A percentile compares a stretch with the other conserved stretches of the same genome.
Evolutionary conservation across 2,329 filamentous ascomycete genomes (phyloP).

Genomic region (Ceratocystis cubensis): DNA sequence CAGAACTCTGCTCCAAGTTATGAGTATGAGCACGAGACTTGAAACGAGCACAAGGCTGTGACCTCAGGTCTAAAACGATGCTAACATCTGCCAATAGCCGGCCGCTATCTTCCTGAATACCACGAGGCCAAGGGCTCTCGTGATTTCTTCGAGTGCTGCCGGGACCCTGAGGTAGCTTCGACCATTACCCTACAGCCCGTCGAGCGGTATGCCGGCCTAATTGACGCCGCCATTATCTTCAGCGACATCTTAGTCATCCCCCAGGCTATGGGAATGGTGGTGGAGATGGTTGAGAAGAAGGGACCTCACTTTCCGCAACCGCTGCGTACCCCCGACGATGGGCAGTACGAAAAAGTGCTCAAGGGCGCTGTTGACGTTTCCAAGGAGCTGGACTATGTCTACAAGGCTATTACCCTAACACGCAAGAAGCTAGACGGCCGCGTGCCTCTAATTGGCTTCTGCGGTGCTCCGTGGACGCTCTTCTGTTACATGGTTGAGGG

Average conservation of each 20-base stretch:
- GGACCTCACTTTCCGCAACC: conserved; percentile 89
- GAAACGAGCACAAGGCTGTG: not conserved
- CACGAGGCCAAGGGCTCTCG: conserved; percentile 81
- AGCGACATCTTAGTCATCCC: conserved; percentile 96
- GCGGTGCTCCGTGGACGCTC: conserved; percentile 90
- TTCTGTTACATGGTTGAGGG: conserved; percentile 99
- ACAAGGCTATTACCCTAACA: conserved; percentile 86
- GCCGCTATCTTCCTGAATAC: conserved; percentile 94
- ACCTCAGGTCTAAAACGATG: not conserved
- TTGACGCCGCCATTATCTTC: conserved; percentile 97
- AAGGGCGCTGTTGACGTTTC: conserved; percentile 69
- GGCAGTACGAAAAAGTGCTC: conserved; percentile 70
- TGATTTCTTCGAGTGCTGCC: conserved; percentile 98
- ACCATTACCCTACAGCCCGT: conserved; percentile 90
- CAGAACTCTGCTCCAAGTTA: not conserved
- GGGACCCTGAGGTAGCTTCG: conserved; percentile 80
- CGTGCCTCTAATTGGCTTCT: conserved; percentile 92
- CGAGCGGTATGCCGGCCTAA: conserved; percentile 75
- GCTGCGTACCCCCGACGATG: conserved; percentile 63
- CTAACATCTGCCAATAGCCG: conserved; percentile 43
- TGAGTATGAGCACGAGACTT: not conserved
- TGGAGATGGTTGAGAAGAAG: conserved; percentile 96
- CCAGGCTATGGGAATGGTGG: conserved; percentile 95
- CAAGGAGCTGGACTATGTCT: conserved; percentile 81
- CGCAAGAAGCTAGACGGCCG: conserved; percentile 74